Percentiles rank a stretch among this genome's conserved stretches.
Evolutionary conservation across 1,139 yeast genomes (phyloP).

Genomic region (Geotrichum klebahnii): DNA sequence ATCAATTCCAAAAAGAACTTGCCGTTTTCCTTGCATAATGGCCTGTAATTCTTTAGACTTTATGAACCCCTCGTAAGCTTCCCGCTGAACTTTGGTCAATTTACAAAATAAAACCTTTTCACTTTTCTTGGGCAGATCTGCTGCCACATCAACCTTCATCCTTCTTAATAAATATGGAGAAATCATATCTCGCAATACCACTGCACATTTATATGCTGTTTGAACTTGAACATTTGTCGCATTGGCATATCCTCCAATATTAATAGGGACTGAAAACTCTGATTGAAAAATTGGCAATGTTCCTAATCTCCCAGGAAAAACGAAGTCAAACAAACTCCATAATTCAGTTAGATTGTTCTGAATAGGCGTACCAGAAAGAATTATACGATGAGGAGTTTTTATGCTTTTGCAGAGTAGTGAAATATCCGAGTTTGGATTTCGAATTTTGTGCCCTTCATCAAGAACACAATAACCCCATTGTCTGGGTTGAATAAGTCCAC

Average conservation of each 20-base stretch:
- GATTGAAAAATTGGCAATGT: constrained; percentile 91
- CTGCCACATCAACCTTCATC: constrained; percentile 92
- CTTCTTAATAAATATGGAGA: constrained; percentile 85
- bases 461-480: constrained; percentile 88
- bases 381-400: constrained; percentile 74
- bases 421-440: constrained; percentile 90
- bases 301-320: constrained; percentile 90
- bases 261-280: constrained; percentile 88
- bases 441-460: constrained; percentile 94
- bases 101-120: constrained; percentile 93
- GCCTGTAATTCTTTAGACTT: constrained; percentile 71
- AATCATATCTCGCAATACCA: constrained; percentile 77
- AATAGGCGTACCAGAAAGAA: constrained; percentile 92
- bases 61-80: constrained; percentile 67
- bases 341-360: constrained; percentile 87
- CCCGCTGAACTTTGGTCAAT: constrained; percentile 70
- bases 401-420: constrained; percentile 80
- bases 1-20: constrained; percentile 86
- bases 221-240: constrained; percentile 95
- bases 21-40: constrained; percentile 70
- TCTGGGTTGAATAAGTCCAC: constrained; percentile 60
- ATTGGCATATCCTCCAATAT: constrained; percentile 97
- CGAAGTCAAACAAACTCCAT: constrained; percentile 93
- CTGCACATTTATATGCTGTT: constrained; percentile 94
- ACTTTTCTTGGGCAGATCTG: constrained; percentile 86